Conservation (phyloP, 495 filamentous ascomycete species). For the Penicillium robsamsonii region DNA sequence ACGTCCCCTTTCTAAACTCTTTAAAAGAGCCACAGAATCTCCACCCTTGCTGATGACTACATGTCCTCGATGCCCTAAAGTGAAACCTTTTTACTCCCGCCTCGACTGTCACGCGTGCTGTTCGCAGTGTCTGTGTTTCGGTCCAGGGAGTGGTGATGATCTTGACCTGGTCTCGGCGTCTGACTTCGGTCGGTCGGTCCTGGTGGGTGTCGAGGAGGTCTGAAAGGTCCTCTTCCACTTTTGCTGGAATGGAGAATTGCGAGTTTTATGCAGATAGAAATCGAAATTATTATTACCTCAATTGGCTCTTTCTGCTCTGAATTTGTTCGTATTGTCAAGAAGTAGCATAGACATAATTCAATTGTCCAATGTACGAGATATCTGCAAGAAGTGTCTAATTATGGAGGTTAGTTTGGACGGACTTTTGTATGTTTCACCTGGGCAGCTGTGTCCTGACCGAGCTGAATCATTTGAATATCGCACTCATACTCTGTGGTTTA, state of each 20-base stretch:
- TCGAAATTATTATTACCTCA: background rate
- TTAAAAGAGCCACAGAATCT: conserved; percentile 75
- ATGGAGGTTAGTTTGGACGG: too few species aligned
- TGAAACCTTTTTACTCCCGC: conserved; percentile 63
- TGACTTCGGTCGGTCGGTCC: conserved; percentile 62
- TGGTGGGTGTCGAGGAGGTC: conserved; percentile 69
- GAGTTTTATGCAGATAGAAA: background rate
- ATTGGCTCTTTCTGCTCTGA: background rate
- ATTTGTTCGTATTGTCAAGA: background rate
- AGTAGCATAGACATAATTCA: too few species aligned
- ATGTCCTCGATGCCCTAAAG: conserved; percentile 69
- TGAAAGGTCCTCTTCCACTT: conserved; percentile 55
- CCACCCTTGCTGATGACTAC: conserved; percentile 72
- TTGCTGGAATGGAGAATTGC: background rate
- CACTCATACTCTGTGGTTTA: background rate
- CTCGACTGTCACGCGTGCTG: conserved; percentile 41
- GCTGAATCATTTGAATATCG: too few species aligned
- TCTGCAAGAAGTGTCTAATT: too few species aligned
- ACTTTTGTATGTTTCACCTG: too few species aligned
- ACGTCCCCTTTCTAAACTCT: conserved; percentile 74
- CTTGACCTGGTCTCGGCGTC: conserved; percentile 59
- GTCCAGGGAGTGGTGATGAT: conserved; percentile 71
- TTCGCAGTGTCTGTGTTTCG: conserved; percentile 29
- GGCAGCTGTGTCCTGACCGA: too few species aligned
- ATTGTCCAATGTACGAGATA: too few species aligned